phyloP scores from a whole-genome alignment of 768 basidiomycete species.

The Leccinum obscurum region DNA sequence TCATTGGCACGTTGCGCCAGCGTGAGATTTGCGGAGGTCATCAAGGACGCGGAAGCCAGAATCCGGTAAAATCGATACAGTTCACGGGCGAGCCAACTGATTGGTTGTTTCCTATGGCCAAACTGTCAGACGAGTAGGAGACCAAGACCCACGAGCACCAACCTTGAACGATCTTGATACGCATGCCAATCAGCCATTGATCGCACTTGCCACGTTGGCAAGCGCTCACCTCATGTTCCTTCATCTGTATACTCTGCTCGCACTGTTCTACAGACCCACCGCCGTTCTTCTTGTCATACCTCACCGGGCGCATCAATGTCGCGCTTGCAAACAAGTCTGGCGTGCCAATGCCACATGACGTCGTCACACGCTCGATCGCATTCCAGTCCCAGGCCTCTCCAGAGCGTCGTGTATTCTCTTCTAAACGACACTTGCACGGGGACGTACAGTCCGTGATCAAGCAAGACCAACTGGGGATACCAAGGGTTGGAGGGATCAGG shows the following conservation, averaged over 20 bases:
- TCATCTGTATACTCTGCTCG: slow-evolving; percentile 65
- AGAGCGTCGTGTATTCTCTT: too few species aligned
- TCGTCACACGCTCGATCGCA: too few species aligned
- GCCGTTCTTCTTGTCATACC: too few species aligned
- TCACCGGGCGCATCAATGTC: too few species aligned
- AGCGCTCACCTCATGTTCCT: slow-evolving; percentile 64
- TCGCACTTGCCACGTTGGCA: neutral
- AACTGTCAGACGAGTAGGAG: neutral
- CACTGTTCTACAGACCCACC: slow-evolving; percentile 33
- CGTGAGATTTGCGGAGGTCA: slow-evolving; percentile 41
- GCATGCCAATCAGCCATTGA: too few species aligned
- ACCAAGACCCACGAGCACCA: neutral
- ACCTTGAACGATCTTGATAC: slow-evolving; percentile 38
- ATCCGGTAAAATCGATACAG: slow-evolving; percentile 85
- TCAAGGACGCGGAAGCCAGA: slow-evolving; percentile 70
- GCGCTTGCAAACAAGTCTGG: too few species aligned
- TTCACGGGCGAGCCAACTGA: slow-evolving; percentile 84
- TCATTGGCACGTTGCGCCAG: too few species aligned
- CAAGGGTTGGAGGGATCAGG: slow-evolving; percentile 31
- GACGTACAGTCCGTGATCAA: too few species aligned
- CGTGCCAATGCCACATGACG: too few species aligned
- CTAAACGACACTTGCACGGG: too few species aligned
- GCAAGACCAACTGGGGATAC: too few species aligned
- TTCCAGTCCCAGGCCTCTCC: too few species aligned
- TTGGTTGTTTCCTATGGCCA: slow-evolving; percentile 67